Evolutionary conservation across 192 early-diverging fungal species (phyloP).

Genomic region (Coemansia sp.): DNA sequence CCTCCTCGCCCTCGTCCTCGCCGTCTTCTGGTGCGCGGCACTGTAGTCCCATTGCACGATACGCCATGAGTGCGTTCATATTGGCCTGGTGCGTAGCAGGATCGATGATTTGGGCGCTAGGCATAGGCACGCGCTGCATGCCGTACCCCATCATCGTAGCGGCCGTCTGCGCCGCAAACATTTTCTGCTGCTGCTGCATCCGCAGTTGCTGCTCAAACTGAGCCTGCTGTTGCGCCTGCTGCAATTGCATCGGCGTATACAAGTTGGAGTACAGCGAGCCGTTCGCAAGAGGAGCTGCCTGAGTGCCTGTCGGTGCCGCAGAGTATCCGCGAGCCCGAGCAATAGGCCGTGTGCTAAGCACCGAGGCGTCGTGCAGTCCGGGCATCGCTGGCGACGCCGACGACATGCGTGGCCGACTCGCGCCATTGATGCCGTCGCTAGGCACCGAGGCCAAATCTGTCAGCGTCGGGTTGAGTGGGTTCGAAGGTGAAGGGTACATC

Average conservation of each 20-base stretch:
- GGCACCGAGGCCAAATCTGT: constrained; percentile 26
- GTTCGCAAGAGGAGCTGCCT: not conserved
- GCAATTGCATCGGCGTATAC: constrained; percentile 46
- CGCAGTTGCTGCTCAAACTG: constrained; percentile 20
- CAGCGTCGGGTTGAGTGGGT: constrained; percentile 30
- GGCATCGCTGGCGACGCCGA: constrained; percentile 39
- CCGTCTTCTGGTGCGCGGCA: constrained; percentile 50
- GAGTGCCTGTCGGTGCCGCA: constrained; percentile 1
- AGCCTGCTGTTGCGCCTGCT: constrained; percentile 41
- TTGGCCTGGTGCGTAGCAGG: constrained; percentile 45
- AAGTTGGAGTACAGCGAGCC: constrained; percentile 40
- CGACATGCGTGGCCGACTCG: constrained; percentile 24
- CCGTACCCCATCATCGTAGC: constrained; percentile 25
- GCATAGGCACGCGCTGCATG: constrained; percentile 44
- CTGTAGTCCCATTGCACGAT: constrained; percentile 58
- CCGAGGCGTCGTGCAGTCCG: constrained; percentile 22
- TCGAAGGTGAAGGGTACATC: constrained; percentile 10
- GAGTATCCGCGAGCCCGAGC: constrained; percentile 42
- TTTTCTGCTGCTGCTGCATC: constrained; percentile 23
- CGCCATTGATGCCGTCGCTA: not conserved
- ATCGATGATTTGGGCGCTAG: constrained; percentile 48
- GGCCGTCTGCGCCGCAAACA: constrained; percentile 14
- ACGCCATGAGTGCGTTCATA: constrained; percentile 54
- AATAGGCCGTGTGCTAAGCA: constrained; percentile 36
- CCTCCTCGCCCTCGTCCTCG: constrained; percentile 20